Conservation (phyloP, 208 protist species). For the Acanthamoeba castellanii region DNA sequence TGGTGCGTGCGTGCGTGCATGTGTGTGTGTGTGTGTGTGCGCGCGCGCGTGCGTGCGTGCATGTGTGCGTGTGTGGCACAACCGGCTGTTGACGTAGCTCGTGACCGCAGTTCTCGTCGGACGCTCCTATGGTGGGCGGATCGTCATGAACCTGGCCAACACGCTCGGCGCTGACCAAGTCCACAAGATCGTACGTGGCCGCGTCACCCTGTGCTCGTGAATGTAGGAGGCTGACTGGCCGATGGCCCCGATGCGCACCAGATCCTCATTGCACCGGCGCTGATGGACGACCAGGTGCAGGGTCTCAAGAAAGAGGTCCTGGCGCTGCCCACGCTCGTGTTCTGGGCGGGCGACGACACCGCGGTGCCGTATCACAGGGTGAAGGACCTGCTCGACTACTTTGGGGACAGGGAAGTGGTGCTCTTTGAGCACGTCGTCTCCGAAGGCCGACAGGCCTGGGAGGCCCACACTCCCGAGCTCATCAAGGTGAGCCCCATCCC, state of each 20-base stretch:
- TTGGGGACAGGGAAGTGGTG: background rate
- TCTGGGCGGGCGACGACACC: constrained; percentile 41
- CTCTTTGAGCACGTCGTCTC: constrained; percentile 42
- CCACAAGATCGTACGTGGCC: constrained; percentile 18
- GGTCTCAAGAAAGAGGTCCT: background rate
- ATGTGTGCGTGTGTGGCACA: too few species aligned
- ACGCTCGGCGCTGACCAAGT: background rate
- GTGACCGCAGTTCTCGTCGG: background rate
- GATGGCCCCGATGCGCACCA: background rate
- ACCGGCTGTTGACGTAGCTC: background rate
- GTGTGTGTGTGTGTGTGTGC: too few species aligned
- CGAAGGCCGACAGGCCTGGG: background rate
- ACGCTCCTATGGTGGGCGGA: constrained; percentile 31
- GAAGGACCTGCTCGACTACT: constrained; percentile 34
- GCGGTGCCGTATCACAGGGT: constrained; percentile 3
- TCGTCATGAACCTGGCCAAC: constrained; percentile 35
- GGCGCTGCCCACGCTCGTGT: background rate
- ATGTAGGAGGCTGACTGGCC: background rate
- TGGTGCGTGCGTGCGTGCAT: too few species aligned
- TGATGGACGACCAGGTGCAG: background rate
- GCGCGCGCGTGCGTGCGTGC: too few species aligned
- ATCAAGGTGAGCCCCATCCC: background rate
- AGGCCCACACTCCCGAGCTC: constrained; percentile 43
- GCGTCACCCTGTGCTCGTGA: background rate
- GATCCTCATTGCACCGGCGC: constrained; percentile 29